Conservation (phyloP, 2,329 filamentous ascomycete genomes). For the Botrytis byssoidea region DNA sequence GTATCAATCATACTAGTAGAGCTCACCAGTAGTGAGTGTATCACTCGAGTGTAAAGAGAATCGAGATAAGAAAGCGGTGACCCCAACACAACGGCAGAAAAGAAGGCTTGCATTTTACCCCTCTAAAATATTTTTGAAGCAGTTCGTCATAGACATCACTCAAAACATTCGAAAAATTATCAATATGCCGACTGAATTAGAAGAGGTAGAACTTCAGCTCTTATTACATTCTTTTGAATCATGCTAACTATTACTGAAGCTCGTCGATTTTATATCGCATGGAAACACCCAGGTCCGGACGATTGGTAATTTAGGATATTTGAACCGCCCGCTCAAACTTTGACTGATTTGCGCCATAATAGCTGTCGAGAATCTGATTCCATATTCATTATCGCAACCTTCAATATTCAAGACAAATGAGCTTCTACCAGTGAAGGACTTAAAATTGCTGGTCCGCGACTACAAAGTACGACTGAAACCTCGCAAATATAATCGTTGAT, state of each 20-base stretch:
- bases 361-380: slow-evolving; percentile 84
- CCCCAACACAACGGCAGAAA: slow-evolving; percentile 5
- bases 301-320: slow-evolving; percentile 54
- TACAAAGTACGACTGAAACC: slow-evolving; percentile 61
- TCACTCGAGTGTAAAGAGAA: background rate
- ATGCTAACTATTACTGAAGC: slow-evolving; percentile 48
- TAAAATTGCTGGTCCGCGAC: slow-evolving; percentile 84
- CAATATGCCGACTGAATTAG: slow-evolving; percentile 70
- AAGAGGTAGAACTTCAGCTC: slow-evolving; percentile 57
- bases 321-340: slow-evolving; percentile 3
- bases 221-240: background rate
- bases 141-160: slow-evolving; percentile 4
- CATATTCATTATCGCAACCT: slow-evolving; percentile 72
- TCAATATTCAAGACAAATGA: slow-evolving; percentile 80
- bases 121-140: slow-evolving; percentile 19
- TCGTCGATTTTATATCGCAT: slow-evolving; percentile 90
- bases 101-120: slow-evolving; percentile 4
- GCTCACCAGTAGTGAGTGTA: background rate
- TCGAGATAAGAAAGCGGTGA: slow-evolving; percentile 5
- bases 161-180: slow-evolving; percentile 6
- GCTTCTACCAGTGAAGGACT: slow-evolving; percentile 75
- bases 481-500: background rate
- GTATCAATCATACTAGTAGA: background rate
- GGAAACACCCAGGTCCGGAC: slow-evolving; percentile 88
- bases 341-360: slow-evolving; percentile 28